Conservation (phyloP, 768 basidiomycete genomes). For the Pholiota molesta region DNA sequence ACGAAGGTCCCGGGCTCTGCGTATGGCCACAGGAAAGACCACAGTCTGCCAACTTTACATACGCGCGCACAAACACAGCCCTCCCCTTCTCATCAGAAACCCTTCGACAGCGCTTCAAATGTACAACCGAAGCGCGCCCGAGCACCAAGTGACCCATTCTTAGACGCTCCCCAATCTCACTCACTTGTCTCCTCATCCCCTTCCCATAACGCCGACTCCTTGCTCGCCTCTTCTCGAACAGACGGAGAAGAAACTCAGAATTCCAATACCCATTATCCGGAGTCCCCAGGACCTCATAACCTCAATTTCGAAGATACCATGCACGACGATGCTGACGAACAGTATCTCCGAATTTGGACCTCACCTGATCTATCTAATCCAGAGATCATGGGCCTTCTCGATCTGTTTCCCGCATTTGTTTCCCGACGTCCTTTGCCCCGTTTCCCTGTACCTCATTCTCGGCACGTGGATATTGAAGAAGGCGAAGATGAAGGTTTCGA, state of each 20-base stretch:
- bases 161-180: constrained; percentile 69
- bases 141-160: constrained; percentile 80
- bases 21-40: constrained; percentile 36
- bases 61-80: constrained; percentile 62
- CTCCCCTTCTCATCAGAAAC: constrained; percentile 44
- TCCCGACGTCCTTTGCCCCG: constrained; percentile 71
- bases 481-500: constrained; percentile 60
- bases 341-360: constrained; percentile 77
- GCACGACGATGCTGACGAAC: constrained; percentile 34
- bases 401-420: constrained; percentile 79
- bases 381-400: constrained; percentile 69
- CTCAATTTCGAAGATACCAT: constrained; percentile 27
- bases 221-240: constrained; percentile 29
- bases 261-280: constrained; percentile 38
- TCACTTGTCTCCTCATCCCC: constrained; percentile 59
- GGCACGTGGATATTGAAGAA: constrained; percentile 67
- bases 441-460: constrained; percentile 51
- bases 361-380: constrained; percentile 78
- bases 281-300: constrained; percentile 33
- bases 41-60: constrained; percentile 44
- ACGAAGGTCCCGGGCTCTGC: constrained; percentile 36
- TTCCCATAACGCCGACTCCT: constrained; percentile 36
- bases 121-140: constrained; percentile 64
- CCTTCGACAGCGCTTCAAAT: constrained; percentile 43
- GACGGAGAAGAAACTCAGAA: constrained; percentile 41